phyloP scores from a whole-genome alignment of 2,329 filamentous ascomycete species.

The Fusarium secorum region DNA sequence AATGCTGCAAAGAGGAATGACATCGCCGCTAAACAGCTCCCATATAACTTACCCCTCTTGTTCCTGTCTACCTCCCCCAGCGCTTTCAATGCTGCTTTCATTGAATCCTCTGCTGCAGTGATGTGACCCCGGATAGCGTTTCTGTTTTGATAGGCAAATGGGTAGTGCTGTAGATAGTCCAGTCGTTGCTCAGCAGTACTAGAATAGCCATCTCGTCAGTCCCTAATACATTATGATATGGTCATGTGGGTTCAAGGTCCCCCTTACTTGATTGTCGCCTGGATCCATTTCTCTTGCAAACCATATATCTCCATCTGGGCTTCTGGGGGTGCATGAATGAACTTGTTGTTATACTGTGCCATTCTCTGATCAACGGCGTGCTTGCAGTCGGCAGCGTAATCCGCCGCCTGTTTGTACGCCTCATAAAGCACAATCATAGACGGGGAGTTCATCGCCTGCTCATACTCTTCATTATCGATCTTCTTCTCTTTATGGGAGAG shows the following conservation, averaged over 20 bases:
- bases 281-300: background rate
- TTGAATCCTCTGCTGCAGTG: too few species aligned
- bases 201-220: too few species aligned
- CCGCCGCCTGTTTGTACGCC: background rate
- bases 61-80: background rate
- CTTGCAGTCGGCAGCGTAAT: too few species aligned
- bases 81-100: too few species aligned
- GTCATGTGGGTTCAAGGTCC: background rate
- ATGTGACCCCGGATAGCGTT: too few species aligned
- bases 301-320: background rate
- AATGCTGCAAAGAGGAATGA: too few species aligned
- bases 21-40: too few species aligned
- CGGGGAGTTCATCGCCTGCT: background rate
- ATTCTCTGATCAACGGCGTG: background rate
- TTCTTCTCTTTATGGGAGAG: background rate
- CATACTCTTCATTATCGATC: background rate
- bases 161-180: too few species aligned
- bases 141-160: too few species aligned
- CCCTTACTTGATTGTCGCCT: background rate
- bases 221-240: too few species aligned
- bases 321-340: background rate
- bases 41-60: background rate
- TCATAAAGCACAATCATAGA: background rate
- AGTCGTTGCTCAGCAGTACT: background rate
- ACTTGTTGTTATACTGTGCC: background rate